phyloP scores from a whole-genome alignment of 768 basidiomycete genomes.

The Kwoniella dejecticola region DNA sequence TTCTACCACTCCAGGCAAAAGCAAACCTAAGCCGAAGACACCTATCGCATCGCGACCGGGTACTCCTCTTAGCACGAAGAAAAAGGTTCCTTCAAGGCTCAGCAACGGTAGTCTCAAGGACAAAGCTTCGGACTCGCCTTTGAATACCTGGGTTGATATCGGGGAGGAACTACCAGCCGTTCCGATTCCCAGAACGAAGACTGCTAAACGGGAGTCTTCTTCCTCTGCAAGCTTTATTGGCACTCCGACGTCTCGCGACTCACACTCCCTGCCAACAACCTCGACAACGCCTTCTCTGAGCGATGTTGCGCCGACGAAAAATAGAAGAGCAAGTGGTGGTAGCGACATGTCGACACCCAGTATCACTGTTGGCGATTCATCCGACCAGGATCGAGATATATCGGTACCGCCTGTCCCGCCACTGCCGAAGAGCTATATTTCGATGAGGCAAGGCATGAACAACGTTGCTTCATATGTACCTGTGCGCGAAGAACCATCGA shows the following conservation, averaged over 20 bases:
- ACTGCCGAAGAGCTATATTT: conserved; percentile 49
- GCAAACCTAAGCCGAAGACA: conserved; percentile 20
- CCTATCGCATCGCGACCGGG: conserved; percentile 66
- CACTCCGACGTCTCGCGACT: conserved; percentile 43
- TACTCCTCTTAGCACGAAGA: conserved; percentile 24
- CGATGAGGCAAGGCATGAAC: conserved; percentile 39
- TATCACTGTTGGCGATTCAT: conserved; percentile 26
- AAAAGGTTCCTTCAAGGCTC: conserved; percentile 16
- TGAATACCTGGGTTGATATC: conserved; percentile 43
- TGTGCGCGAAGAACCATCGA: conserved; percentile 56
- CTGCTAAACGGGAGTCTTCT: conserved; percentile 38
- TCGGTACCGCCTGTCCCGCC: conserved; percentile 54
- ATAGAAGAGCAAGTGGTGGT: conserved; percentile 32
- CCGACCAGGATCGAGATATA: conserved; percentile 22
- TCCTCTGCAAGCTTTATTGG: conserved; percentile 44
- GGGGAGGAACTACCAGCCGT: conserved; percentile 29
- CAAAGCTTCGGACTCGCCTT: conserved; percentile 28
- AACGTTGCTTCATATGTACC: conserved; percentile 20
- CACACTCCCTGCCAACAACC: conserved; percentile 36
- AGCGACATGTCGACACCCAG: conserved; percentile 34
- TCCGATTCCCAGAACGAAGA: not conserved
- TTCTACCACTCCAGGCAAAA: conserved; percentile 62
- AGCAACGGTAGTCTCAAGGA: conserved; percentile 30
- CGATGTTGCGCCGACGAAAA: conserved; percentile 11
- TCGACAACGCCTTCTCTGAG: conserved; percentile 44